These are phyloP conservation scores for Termitomyces heimii DNA, from an alignment of 768 basidiomycete genomes.

Conservation along the genomic window DNA sequence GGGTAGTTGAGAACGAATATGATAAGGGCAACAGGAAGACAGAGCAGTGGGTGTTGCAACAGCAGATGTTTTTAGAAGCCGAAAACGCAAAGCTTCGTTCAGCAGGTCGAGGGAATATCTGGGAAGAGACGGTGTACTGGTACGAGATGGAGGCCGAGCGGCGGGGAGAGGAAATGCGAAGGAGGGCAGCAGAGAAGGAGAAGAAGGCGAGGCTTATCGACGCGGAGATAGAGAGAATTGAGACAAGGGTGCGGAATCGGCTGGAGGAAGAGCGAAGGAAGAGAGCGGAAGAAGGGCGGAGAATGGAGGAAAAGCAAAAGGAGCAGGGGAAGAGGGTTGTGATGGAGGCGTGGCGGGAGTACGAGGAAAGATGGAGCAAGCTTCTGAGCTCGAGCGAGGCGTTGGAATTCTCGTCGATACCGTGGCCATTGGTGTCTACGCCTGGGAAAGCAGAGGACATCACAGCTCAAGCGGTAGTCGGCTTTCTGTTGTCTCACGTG, in stretches of 20 bases:
- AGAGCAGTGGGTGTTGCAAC: conserved; percentile 61
- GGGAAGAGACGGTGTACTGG: conserved; percentile 48
- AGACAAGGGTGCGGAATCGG: conserved; percentile 43
- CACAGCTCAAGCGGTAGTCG: conserved; percentile 42
- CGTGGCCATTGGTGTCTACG: conserved; percentile 56
- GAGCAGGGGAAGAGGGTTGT: conserved; percentile 36
- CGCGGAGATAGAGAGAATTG: conserved; percentile 51
- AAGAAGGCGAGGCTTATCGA: conserved; percentile 40
- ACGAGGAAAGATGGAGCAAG: conserved; percentile 62
- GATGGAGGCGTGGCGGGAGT: conserved; percentile 51
- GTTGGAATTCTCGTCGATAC: conserved; percentile 56
- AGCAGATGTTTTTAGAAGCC: conserved; percentile 36
- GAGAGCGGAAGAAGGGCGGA: conserved; percentile 42
- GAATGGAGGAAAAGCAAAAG: conserved; percentile 25
- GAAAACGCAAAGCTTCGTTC: conserved; percentile 13
- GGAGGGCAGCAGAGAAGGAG: conserved; percentile 39
- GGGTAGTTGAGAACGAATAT: conserved; percentile 50
- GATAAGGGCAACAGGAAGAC: conserved; percentile 43
- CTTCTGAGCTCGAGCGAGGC: conserved; percentile 38
- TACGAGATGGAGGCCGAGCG: conserved; percentile 45
- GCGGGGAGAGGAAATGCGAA: conserved; percentile 44
- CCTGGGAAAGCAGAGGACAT: conserved; percentile 46
- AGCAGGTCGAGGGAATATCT: conserved; percentile 24
- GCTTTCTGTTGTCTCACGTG: conserved; percentile 58
- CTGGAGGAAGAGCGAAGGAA: conserved; percentile 43